Evolutionary conservation across 2,329 filamentous ascomycete genomes (phyloP).

Genomic region (Helotiales sp.): DNA sequence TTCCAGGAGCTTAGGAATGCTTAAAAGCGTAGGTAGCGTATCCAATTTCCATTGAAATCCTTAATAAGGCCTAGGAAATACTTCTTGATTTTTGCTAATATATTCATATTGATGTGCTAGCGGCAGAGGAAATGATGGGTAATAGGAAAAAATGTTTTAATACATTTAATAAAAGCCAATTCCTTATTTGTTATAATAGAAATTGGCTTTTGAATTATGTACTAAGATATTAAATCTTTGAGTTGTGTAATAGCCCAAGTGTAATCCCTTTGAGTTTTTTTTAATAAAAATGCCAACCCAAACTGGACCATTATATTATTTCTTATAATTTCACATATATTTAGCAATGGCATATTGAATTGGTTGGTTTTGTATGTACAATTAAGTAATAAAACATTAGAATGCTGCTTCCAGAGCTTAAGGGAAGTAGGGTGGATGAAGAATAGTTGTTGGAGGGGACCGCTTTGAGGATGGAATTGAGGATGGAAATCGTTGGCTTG

Average conservation of each 20-base stretch:
- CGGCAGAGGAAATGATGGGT: neutral
- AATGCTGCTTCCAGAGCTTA: neutral
- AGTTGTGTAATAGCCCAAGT: neutral
- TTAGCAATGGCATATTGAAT: neutral
- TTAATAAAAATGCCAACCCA: neutral
- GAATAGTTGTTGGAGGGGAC: neutral
- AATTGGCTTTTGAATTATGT: neutral
- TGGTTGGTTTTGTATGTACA: neutral
- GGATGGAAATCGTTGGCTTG: neutral
- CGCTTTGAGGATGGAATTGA: neutral
- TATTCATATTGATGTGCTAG: neutral
- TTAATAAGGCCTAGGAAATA: neutral
- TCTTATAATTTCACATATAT: neutral
- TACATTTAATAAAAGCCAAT: neutral
- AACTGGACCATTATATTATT: neutral
- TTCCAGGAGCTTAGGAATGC: neutral
- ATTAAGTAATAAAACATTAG: neutral
- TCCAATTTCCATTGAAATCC: neutral
- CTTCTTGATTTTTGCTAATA: neutral
- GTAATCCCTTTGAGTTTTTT: neutral
- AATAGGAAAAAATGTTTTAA: neutral
- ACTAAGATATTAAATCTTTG: neutral
- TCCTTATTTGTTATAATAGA: neutral
- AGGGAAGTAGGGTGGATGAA: slow-evolving; percentile 14
- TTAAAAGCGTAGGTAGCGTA: neutral